phyloP scores from a whole-genome alignment of 2,329 filamentous ascomycete genomes.

The Claviceps africana region DNA sequence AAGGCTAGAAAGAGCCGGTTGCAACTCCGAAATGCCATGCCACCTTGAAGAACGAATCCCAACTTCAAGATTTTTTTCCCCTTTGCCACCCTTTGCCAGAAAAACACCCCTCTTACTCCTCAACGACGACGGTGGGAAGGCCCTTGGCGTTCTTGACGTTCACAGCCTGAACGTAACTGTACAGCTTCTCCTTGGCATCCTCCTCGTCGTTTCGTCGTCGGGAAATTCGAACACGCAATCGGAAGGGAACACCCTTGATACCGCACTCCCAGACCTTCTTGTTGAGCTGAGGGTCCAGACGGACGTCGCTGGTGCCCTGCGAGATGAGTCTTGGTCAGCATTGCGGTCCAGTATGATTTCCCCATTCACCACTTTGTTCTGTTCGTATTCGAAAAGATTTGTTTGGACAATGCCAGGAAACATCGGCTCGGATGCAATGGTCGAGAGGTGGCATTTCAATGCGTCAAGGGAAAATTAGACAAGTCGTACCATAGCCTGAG shows the following conservation, averaged over 20 bases:
- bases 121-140: conserved; percentile 80
- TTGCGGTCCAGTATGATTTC: neutral
- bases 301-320: conserved; percentile 92
- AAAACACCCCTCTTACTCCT: conserved; percentile 43
- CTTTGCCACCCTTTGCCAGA: conserved; percentile 2
- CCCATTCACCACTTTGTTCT: no score
- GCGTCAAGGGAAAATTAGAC: neutral
- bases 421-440: neutral
- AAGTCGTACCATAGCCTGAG: conserved; percentile 80
- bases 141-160: conserved; percentile 99
- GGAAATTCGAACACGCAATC: conserved; percentile 94
- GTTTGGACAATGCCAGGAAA: neutral
- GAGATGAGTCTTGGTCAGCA: conserved; percentile 11
- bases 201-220: conserved; percentile 99
- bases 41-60: conserved; percentile 27
- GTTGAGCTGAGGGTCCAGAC: conserved; percentile 96
- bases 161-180: conserved; percentile 98
- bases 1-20: conserved; percentile 30
- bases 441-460: neutral
- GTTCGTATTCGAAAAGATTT: neutral
- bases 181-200: conserved; percentile 98
- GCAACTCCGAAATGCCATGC: conserved; percentile 34
- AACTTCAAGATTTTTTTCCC: conserved; percentile 17
- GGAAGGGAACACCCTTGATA: conserved; percentile 97
- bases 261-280: conserved; percentile 99